Conservation (phyloP, 805 yeast species). For the Candida namnaoensis region DNA sequence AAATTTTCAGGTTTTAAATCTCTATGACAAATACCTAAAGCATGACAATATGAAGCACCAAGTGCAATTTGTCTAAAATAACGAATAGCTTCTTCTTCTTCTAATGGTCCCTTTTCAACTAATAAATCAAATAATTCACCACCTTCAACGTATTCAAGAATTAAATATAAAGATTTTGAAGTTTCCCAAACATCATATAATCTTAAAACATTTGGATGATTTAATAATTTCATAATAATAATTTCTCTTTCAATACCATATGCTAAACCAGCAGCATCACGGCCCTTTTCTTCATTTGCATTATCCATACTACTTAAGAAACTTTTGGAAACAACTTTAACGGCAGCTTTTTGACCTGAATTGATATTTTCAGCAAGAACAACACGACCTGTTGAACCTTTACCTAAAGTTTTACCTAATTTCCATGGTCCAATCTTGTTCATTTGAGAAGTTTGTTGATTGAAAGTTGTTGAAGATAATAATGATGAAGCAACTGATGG, state of each 20-base stretch:
- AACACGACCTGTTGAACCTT: constrained; percentile 80
- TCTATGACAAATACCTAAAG: constrained; percentile 72
- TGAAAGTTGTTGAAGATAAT: constrained; percentile 34
- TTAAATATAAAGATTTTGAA: constrained; percentile 74
- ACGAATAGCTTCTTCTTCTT: constrained; percentile 65
- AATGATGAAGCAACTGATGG: constrained; percentile 51
- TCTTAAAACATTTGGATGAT: constrained; percentile 90
- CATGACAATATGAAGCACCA: constrained; percentile 78
- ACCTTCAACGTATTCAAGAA: constrained; percentile 80
- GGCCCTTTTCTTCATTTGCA: constrained; percentile 24
- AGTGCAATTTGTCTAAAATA: constrained; percentile 70
- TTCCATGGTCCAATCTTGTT: constrained; percentile 74
- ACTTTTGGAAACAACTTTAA: constrained; percentile 71
- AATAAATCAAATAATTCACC: constrained; percentile 75
- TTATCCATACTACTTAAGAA: constrained; percentile 27
- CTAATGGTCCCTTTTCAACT: constrained; percentile 58
- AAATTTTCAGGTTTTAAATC: constrained; percentile 80
- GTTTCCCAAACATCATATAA: constrained; percentile 98
- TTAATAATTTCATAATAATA: constrained; percentile 90
- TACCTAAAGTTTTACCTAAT: constrained; percentile 68
- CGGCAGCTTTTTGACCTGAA: constrained; percentile 75
- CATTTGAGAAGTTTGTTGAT: constrained; percentile 28
- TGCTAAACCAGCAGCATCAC: constrained; percentile 61
- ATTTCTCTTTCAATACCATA: constrained; percentile 97
- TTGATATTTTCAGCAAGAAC: constrained; percentile 60